Percentiles rank a stretch among this genome's conserved stretches.
Evolutionary conservation across 352 stramenopile species (phyloP).

Genomic region (Globisporangium okanoganense): DNA sequence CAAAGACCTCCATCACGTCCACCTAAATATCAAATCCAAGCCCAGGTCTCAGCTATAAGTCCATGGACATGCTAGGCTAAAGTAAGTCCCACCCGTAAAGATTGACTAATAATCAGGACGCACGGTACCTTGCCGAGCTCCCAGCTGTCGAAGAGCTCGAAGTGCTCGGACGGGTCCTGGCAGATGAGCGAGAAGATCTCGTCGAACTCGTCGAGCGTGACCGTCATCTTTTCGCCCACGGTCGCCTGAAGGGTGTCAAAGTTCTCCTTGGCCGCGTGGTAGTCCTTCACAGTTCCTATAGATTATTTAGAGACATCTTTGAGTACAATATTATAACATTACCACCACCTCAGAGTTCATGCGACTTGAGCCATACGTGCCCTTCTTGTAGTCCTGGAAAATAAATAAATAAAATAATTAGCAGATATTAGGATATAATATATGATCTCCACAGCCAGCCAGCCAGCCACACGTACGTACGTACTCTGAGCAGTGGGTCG

Average conservation of each 20-base stretch:
- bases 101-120: neutral
- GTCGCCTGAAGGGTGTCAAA: conserved; percentile 59
- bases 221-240: conserved; percentile 72
- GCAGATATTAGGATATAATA: too few relatives aligned
- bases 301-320: neutral
- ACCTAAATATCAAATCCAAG: conserved; percentile 26
- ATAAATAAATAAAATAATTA: too few relatives aligned
- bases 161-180: conserved; percentile 62
- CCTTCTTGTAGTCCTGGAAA: conserved; percentile 40
- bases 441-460: too few relatives aligned
- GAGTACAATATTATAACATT: too few relatives aligned
- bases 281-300: conserved; percentile 37
- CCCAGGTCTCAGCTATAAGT: neutral
- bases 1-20: conserved; percentile 72
- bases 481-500: conserved; percentile 34
- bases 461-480: too few relatives aligned
- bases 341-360: neutral
- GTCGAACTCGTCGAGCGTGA: conserved; percentile 70
- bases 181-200: conserved; percentile 78
- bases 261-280: conserved; percentile 46
- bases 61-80: neutral
- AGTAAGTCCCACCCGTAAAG: neutral
- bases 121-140: conserved; percentile 41
- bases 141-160: conserved; percentile 64
- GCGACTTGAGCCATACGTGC: neutral